phyloP scores from a whole-genome alignment of 768 basidiomycete genomes.

The Tephrocybe rancida region DNA sequence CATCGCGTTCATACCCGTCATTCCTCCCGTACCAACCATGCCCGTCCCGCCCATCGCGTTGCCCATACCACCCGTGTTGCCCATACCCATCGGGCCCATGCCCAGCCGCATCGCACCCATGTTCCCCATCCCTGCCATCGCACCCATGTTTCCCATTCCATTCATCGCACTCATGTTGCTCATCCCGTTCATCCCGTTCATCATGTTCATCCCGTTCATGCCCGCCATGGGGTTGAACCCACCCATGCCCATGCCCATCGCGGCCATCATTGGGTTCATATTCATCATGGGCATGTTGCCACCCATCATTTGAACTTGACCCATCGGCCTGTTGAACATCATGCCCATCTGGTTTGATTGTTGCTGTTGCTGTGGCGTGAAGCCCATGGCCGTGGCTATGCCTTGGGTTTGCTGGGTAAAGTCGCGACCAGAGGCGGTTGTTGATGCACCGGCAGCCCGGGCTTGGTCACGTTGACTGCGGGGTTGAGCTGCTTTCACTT shows the following conservation, averaged over 20 bases:
- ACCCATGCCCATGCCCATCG: constrained; percentile 45
- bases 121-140: constrained; percentile 20
- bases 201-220: constrained; percentile 34
- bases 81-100: constrained; percentile 25
- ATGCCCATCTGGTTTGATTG: constrained; percentile 50
- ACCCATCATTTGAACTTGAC: constrained; percentile 46
- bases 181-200: constrained; percentile 32
- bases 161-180: constrained; percentile 32
- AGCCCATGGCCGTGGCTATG: constrained; percentile 32
- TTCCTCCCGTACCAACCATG: constrained; percentile 18
- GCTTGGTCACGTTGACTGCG: constrained; percentile 62
- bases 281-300: constrained; percentile 37
- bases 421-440: constrained; percentile 21
- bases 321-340: constrained; percentile 59
- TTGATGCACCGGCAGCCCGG: constrained; percentile 29
- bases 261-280: constrained; percentile 56
- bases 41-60: constrained; percentile 20
- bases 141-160: constrained; percentile 35
- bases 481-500: constrained; percentile 82
- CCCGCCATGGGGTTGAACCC: constrained; percentile 32
- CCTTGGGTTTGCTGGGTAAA: constrained; percentile 38
- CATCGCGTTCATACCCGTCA: constrained; percentile 24
- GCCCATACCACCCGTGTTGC: constrained; percentile 30
- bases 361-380: constrained; percentile 34
- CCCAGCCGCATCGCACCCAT: constrained; percentile 30